Conservation (phyloP, 2,329 filamentous ascomycete genomes). For the Fusarium annulatum region DNA sequence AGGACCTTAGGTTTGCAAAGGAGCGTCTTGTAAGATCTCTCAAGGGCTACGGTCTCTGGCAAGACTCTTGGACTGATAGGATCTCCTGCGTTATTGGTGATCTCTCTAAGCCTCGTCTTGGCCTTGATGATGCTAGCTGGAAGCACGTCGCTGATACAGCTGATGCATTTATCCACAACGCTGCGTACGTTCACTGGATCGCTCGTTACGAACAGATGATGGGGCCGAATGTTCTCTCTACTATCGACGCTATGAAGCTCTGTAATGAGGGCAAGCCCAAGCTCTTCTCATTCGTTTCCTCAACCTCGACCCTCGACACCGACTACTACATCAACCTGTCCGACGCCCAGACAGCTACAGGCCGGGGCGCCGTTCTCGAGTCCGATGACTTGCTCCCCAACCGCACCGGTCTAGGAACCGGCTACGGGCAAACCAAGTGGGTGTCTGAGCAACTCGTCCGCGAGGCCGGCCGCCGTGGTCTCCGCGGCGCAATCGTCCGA, state of each 20-base stretch:
- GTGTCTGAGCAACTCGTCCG: constrained; percentile 3
- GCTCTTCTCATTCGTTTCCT: neutral
- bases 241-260: neutral
- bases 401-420: neutral
- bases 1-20: constrained; percentile 57
- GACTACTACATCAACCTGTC: constrained; percentile 2
- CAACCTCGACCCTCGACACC: neutral
- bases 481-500: neutral
- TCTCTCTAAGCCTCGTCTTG: constrained; percentile 53
- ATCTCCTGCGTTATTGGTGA: constrained; percentile 75
- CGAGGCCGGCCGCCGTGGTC: neutral
- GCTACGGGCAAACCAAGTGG: constrained; percentile 3
- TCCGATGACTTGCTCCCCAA: neutral
- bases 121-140: neutral
- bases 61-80: constrained; percentile 67
- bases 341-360: neutral
- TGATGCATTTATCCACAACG: constrained; percentile 1
- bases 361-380: neutral
- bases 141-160: neutral
- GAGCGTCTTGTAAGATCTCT: constrained; percentile 74
- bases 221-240: neutral
- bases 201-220: neutral
- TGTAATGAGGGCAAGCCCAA: constrained; percentile 3
- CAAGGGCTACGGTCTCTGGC: constrained; percentile 84
- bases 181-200: neutral